Conservation (phyloP, 768 basidiomycete species). For the Lentinula sp. region DNA sequence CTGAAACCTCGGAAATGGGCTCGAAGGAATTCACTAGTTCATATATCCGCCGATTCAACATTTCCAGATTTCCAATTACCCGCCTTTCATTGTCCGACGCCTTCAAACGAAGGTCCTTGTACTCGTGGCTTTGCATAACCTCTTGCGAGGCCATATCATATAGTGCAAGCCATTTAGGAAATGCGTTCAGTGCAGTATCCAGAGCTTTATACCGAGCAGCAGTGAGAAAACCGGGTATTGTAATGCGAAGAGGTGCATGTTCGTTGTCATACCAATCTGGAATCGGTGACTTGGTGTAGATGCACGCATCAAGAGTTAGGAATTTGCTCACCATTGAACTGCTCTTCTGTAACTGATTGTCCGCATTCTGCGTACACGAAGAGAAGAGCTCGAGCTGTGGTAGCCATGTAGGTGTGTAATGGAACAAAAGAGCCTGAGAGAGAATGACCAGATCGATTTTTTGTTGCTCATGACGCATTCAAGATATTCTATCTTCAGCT, state of each 20-base stretch:
- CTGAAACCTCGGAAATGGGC: not conserved
- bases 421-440: too few relatives aligned
- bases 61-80: not conserved
- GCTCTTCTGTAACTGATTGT: conserved; percentile 19
- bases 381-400: not conserved
- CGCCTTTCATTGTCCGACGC: not conserved
- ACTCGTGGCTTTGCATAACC: conserved; percentile 4
- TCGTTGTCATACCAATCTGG: conserved; percentile 33
- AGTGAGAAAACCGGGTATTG: conserved; percentile 23
- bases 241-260: conserved; percentile 24
- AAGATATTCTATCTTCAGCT: not conserved
- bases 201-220: conserved; percentile 27
- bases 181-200: conserved; percentile 12
- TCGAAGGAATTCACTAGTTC: not conserved
- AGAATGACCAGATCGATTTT: too few relatives aligned
- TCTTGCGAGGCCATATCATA: conserved; percentile 23
- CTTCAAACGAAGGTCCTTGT: not conserved
- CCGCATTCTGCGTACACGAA: conserved; percentile 17
- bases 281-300: not conserved
- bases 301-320: not conserved
- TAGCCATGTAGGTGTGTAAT: not conserved
- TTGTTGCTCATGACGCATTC: too few relatives aligned
- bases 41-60: conserved; percentile 1
- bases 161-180: conserved; percentile 23
- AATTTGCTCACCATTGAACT: conserved; percentile 24